Evolutionary conservation across 352 stramenopile genomes (phyloP), one percentile per base, ranked within the genome.

Genomic region (Phytophthora pluvialis): DNA sequence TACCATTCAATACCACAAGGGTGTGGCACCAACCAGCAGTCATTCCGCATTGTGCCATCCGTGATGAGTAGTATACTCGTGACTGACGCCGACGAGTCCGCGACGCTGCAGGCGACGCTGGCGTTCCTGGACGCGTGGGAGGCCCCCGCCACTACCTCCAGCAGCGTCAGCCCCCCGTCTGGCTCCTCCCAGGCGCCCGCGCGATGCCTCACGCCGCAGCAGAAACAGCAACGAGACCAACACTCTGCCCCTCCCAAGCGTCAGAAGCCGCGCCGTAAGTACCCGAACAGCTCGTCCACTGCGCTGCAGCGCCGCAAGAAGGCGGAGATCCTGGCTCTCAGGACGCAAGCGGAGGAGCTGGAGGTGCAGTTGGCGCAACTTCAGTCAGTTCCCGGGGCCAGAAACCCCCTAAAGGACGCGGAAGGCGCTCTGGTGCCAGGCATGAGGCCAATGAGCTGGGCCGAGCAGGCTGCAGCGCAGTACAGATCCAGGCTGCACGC

Each of bases 231-330:
- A 29, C 47, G 56, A 25, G 47, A 56, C 31, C 54, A 57, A 26
- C 40, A 38, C 12, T 21, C 38, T 42, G 8, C 31, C 13, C 42
- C 28, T 21, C 5, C 55, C 2, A 29, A n/a, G 15, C 32, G 16
- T 28, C 58, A 64, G 47, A 62, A 67, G 12, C 64, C 56, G 2
- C 35, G 64, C 5, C 48, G 48, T 7, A 60, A 60, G 40, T 69
- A 69, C 43, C 58, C 64, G 6, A 64, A 63, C 28, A 68, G 64
- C 33, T 72, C 51, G 12, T 69, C 58, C 2, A 72, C 64, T 4
- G 50, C 47, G 21, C 16, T 69, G 28, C 64, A 73, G 36, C 54
- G 59, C 5, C 64, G 64, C 8, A 77, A 77, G 58, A 76, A 77
- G 38, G 64, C 67, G 6, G 69, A 73, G 28, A 63, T 73, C 33